These are phyloP conservation scores for Tetraselmis chui DNA, from an alignment of 139 green algal species.

Conservation along the genomic window DNA sequence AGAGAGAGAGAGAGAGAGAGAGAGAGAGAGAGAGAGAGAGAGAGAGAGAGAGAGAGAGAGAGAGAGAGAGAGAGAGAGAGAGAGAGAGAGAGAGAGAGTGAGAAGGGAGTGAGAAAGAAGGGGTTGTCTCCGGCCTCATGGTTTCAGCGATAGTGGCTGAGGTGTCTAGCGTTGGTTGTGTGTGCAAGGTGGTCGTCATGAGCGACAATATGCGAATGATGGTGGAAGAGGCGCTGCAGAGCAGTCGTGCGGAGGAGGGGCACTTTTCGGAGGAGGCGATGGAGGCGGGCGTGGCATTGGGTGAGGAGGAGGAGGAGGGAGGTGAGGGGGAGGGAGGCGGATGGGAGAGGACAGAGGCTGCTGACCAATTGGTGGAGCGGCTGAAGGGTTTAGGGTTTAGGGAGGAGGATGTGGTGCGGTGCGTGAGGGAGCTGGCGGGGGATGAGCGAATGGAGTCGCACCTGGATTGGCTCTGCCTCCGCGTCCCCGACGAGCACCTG, in stretches of 20 bases:
- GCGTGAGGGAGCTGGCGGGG: not conserved
- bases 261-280: not conserved
- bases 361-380: constrained; percentile 13
- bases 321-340: not conserved
- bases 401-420: constrained; percentile 22
- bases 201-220: constrained; percentile 30
- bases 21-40: too few species aligned
- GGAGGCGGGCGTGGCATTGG: constrained; percentile 12
- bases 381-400: constrained; percentile 52
- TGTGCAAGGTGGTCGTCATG: constrained; percentile 30
- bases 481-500: constrained; percentile 50
- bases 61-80: too few species aligned
- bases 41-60: too few species aligned
- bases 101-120: too few species aligned
- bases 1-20: too few species aligned
- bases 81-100: too few species aligned
- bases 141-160: constrained; percentile 1
- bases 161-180: not conserved
- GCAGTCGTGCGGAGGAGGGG: not conserved
- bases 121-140: too few species aligned
- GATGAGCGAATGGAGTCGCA: constrained; percentile 18
- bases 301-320: constrained; percentile 4
- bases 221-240: constrained; percentile 32
- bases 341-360: too few species aligned
- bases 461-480: constrained; percentile 72